Conservation (phyloP, 257 asterid species). For the Ehretia macrophylla region DNA sequence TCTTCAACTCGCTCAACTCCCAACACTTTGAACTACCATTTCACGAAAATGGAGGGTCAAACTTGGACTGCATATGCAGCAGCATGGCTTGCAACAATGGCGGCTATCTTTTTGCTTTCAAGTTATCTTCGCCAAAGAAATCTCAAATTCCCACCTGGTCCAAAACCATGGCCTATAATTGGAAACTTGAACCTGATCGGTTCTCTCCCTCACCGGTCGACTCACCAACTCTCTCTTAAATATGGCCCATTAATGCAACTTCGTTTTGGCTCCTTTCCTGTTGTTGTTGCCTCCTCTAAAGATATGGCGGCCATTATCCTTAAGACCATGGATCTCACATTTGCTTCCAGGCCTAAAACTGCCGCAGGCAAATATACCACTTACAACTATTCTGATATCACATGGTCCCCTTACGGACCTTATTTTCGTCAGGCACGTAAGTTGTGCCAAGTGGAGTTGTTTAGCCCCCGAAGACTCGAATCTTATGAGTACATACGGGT, state of each 20-base stretch:
- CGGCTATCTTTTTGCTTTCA: conserved; percentile 19
- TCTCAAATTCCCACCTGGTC: conserved; percentile 38
- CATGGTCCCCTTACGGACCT: conserved; percentile 44
- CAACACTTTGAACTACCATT: too few relatives aligned
- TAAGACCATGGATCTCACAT: conserved; percentile 37
- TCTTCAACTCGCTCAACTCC: too few relatives aligned
- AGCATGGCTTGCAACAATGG: conserved; percentile 13
- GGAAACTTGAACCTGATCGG: conserved; percentile 41
- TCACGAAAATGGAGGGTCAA: conserved; percentile 10
- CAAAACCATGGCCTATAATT: conserved; percentile 45
- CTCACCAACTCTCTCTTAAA: conserved; percentile 28
- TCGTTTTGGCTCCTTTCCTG: conserved; percentile 36
- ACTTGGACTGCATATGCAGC: conserved; percentile 17
- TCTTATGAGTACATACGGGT: conserved; percentile 28
- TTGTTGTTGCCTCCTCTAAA: conserved; percentile 36
- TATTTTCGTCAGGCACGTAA: conserved; percentile 48
- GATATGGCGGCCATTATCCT: conserved; percentile 40
- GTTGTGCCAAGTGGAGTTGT: conserved; percentile 34
- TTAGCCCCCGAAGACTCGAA: conserved; percentile 32
- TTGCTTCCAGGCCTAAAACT: conserved; percentile 34
- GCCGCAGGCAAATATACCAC: conserved; percentile 47
- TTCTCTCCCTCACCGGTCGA: conserved; percentile 33
- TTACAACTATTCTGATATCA: conserved; percentile 38
- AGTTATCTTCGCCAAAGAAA: conserved; percentile 22
- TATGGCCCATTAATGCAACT: conserved; percentile 42